phyloP scores from a whole-genome alignment of 2,329 filamentous ascomycete genomes.

The Arachnomyces sp. region DNA sequence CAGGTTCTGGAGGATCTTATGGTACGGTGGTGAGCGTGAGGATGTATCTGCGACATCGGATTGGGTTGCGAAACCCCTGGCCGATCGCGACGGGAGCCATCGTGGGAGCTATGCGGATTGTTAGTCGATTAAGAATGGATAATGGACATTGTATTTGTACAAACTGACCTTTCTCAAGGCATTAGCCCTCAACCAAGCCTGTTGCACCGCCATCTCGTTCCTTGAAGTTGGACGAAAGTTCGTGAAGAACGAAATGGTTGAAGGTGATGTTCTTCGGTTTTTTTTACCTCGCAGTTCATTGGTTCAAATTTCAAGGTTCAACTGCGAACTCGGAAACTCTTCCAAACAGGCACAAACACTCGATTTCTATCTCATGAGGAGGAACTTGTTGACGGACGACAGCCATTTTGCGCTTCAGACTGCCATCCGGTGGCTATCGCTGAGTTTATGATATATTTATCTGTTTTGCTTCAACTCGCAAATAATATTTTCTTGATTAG shows the following conservation, averaged over 20 bases:
- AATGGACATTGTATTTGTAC: not conserved
- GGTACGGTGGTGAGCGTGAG: constrained; percentile 66
- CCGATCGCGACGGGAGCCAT: constrained; percentile 6
- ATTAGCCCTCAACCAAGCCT: constrained; percentile 1
- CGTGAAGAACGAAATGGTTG: no score
- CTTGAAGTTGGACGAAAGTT: no score
- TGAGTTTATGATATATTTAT: no score
- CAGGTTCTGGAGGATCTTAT: constrained; percentile 70
- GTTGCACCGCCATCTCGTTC: constrained; percentile 4
- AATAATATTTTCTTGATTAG: no score
- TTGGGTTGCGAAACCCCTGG: constrained; percentile 10
- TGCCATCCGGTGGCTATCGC: no score
- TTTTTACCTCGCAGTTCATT: constrained; percentile 5
- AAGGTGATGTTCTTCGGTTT: not conserved
- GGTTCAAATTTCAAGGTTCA: not conserved
- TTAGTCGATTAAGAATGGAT: not conserved
- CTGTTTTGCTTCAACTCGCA: no score
- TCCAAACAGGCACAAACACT: no score
- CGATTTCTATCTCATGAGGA: no score
- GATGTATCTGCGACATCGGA: constrained; percentile 15
- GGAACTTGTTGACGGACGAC: no score
- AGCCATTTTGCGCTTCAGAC: no score
- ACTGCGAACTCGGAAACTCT: no score
- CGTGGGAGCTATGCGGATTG: constrained; percentile 4
- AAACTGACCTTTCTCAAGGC: constrained; percentile 2